These are phyloP conservation scores for Canavalia ensiformis DNA, from an alignment of 306 rosid species.

Conservation along the genomic window DNA sequence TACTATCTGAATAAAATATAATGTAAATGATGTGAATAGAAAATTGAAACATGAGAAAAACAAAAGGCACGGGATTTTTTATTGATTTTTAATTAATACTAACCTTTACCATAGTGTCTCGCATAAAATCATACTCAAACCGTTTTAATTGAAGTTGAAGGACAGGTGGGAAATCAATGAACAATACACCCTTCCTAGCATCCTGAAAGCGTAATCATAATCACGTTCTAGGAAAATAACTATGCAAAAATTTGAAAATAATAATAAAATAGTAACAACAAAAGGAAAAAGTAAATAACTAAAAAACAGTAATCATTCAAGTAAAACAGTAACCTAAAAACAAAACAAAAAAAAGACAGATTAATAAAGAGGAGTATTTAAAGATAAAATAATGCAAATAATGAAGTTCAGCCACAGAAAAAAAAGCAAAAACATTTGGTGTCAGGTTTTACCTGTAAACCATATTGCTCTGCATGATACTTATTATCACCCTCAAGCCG, in stretches of 20 bases:
- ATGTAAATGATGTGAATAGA: slow-evolving; percentile 3
- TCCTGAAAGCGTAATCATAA: slow-evolving; percentile 64
- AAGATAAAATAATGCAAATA: slow-evolving; percentile 3
- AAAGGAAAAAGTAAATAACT: background rate
- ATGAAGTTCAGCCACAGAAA: slow-evolving; percentile 25
- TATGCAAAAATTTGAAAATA: slow-evolving; percentile 7
- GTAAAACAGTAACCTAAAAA: background rate
- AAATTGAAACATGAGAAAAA: background rate
- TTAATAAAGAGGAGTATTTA: background rate
- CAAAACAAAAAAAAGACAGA: background rate
- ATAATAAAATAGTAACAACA: background rate
- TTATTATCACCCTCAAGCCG: slow-evolving; percentile 94
- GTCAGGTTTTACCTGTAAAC: slow-evolving; percentile 74
- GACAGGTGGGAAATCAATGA: slow-evolving; percentile 97
- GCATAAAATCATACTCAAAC: slow-evolving; percentile 88
- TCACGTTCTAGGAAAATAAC: slow-evolving; percentile 14
- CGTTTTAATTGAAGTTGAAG: slow-evolving; percentile 97
- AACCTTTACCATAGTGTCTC: slow-evolving; percentile 96
- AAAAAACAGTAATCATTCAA: background rate
- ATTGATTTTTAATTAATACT: slow-evolving; percentile 47
- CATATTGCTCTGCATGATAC: slow-evolving; percentile 89
- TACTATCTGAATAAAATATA: background rate
- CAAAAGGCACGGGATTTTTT: slow-evolving; percentile 18
- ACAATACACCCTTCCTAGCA: slow-evolving; percentile 91
- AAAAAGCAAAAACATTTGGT: slow-evolving; percentile 12